A percentile compares a stretch with the other conserved stretches of the same genome.
phyloP scores from a whole-genome alignment of 768 basidiomycete genomes.

The Rhodotorula babjevae region DNA sequence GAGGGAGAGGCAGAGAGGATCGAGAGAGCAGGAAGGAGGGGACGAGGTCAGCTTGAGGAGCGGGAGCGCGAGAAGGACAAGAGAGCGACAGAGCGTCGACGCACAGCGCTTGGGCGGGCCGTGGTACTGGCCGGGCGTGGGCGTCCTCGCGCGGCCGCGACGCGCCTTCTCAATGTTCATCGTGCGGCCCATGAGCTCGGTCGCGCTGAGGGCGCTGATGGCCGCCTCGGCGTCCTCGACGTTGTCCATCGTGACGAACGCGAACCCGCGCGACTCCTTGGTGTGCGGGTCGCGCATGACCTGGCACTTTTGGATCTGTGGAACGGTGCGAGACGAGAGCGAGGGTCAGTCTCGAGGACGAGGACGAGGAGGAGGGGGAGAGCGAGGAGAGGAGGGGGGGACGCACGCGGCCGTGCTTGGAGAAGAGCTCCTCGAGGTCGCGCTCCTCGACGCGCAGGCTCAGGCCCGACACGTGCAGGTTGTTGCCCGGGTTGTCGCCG shows the following conservation, averaged over 20 bases:
- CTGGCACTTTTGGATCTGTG: conserved; percentile 60
- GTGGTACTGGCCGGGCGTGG: conserved; percentile 91
- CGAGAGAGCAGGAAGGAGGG: too few species aligned
- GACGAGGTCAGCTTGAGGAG: conserved; percentile 37
- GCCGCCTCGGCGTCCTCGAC: conserved; percentile 86
- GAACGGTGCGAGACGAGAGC: neutral
- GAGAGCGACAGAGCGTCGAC: conserved; percentile 41
- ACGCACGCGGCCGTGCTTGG: conserved; percentile 77
- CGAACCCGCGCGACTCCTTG: conserved; percentile 71
- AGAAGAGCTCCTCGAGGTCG: conserved; percentile 80
- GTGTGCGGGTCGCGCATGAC: conserved; percentile 67
- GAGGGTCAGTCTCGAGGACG: neutral
- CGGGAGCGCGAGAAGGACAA: too few species aligned
- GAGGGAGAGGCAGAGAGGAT: neutral
- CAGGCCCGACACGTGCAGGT: conserved; percentile 61
- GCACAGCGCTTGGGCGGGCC: conserved; percentile 80
- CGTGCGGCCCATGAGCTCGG: conserved; percentile 79
- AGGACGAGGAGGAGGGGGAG: neutral
- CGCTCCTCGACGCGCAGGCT: conserved; percentile 67
- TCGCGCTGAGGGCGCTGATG: conserved; percentile 73
- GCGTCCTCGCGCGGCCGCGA: conserved; percentile 79
- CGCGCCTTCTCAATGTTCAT: conserved; percentile 92
- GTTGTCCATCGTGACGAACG: conserved; percentile 83
- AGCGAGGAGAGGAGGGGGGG: conserved; percentile 5
- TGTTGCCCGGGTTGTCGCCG: conserved; percentile 58